These are phyloP conservation scores for Rhododendron ovatum DNA, from an alignment of 148 eudicot genomes.

Conservation along the genomic window DNA sequence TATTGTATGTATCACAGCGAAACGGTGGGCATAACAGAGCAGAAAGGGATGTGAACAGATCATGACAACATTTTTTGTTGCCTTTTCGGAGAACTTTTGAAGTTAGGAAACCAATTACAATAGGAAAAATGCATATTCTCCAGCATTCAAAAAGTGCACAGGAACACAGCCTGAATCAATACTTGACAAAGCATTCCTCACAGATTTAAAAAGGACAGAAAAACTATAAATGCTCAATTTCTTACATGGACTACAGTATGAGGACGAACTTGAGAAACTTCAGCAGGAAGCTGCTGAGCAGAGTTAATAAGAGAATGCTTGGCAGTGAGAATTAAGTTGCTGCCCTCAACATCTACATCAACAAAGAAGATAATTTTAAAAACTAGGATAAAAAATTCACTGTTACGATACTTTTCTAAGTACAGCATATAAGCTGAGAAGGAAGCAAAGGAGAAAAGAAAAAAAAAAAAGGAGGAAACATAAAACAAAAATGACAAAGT, in stretches of 20 bases:
- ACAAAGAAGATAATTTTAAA: background rate
- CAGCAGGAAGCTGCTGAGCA: conserved; percentile 58
- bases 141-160: background rate
- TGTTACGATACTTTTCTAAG: background rate
- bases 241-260: conserved; percentile 71
- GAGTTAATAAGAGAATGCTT: conserved; percentile 76
- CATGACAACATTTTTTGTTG: background rate
- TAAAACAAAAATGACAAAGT: background rate
- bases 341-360: conserved; percentile 66
- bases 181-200: background rate
- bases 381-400: background rate
- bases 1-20: background rate
- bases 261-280: conserved; percentile 45
- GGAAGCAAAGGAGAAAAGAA: background rate
- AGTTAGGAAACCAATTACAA: background rate
- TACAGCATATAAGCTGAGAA: background rate
- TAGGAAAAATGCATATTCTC: background rate
- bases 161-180: background rate
- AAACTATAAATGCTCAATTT: background rate
- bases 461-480: background rate
- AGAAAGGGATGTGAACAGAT: background rate
- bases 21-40: background rate
- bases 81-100: background rate
- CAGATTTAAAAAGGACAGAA: background rate
- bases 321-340: conserved; percentile 68